Base-by-base conservation (phyloP, 2,329 filamentous ascomycete species). In the Ambrosiella beaveri region DNA sequence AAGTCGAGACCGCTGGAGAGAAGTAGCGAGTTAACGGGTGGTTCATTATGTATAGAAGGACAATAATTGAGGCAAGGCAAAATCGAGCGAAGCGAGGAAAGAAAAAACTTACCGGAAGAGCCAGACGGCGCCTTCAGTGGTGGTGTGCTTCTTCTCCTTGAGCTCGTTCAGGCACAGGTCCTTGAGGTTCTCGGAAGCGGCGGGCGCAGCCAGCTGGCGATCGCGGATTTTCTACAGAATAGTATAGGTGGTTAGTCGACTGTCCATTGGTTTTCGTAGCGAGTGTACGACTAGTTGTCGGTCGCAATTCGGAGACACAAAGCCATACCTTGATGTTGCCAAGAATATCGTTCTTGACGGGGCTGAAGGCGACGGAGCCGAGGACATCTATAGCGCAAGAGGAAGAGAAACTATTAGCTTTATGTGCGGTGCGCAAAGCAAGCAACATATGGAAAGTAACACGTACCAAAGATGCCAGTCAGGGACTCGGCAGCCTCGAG, bases 81-180 rank as follows among this genome's bases (percentile, higher is more conserved):
- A 19, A 19, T 19, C 19, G 19, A 19, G 19, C 19, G 19, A 19
- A 19, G 19, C 1, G 19, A 19, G 19, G 19, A 47, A 36, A 52
- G 49, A 50, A 27, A 41, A 11, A 8, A 60, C 77, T 61, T 77
- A 94, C 87, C 91, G 86, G 64, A 84, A 78, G 62, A 96, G 79
- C 93, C 93, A 98, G 61, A 97, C 71, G 56, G 96, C 77, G 57
- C 90, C 93, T 73, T 96, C 90, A 11, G 88, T 85, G 57, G 93
- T 91, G 59, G 74, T 79, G 74, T 95, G 87, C 72, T 93, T 90
- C 77, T 90, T 91, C 62, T 81, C 78, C 75, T 89, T 90, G 68
- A 95, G 75, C 75, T 98, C 93, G 69, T 90, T 93, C 63, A 82
- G 70, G 65, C 86, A 85, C 54, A 97, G 86, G 52, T 84, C 80